Conservation (phyloP, 306 rosid genomes). For the Pueraria montana region DNA sequence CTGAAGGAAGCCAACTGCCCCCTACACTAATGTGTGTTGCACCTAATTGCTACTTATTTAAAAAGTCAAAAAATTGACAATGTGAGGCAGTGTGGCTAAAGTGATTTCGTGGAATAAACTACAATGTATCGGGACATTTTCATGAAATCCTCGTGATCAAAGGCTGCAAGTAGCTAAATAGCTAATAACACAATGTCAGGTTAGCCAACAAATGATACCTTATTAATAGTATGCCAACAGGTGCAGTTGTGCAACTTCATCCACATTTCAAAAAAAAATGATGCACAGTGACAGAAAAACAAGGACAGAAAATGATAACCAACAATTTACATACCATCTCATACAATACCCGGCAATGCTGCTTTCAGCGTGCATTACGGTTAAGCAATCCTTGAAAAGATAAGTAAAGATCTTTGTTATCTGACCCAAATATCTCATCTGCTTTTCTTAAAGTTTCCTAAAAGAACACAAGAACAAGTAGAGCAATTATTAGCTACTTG, state of each 20-base stretch:
- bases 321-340: constrained; percentile 56
- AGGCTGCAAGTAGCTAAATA: background rate
- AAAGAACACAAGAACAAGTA: constrained; percentile 41
- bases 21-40: background rate
- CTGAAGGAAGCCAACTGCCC: constrained; percentile 6
- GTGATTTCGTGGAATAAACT: background rate
- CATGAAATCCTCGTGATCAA: background rate
- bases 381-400: constrained; percentile 94
- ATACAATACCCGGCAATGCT: constrained; percentile 47
- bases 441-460: constrained; percentile 97
- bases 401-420: constrained; percentile 91
- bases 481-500: constrained; percentile 37
- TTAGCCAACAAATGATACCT: background rate
- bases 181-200: background rate
- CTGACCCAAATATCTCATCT: constrained; percentile 95
- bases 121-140: background rate
- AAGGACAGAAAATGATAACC: constrained; percentile 32
- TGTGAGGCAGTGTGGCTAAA: background rate
- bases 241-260: constrained; percentile 24
- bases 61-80: background rate
- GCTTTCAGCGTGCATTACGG: constrained; percentile 68
- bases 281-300: background rate
- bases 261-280: background rate
- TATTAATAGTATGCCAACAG: constrained; percentile 7
- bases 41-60: background rate